phyloP scores from a whole-genome alignment of 495 filamentous ascomycete species.

The Podospora comata region DNA sequence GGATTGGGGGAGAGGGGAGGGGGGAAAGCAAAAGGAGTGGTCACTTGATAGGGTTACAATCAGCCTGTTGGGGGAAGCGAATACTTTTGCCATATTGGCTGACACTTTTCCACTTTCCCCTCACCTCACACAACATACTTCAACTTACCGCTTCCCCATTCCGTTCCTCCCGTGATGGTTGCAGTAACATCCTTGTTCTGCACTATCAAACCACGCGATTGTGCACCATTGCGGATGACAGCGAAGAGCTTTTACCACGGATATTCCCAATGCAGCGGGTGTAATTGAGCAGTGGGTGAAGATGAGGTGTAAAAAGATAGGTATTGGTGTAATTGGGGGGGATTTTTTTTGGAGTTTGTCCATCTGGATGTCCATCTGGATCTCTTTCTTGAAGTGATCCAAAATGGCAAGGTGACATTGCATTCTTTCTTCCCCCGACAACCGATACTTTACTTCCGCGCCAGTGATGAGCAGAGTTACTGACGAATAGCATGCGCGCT shows the following conservation, averaged over 20 bases:
- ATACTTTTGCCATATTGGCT: conserved; percentile 7
- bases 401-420: background rate
- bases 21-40: background rate
- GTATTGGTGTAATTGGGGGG: background rate
- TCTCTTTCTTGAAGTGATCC: background rate
- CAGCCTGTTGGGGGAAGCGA: conserved; percentile 6
- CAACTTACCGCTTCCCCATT: background rate
- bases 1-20: background rate
- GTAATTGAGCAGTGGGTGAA: background rate
- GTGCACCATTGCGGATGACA: background rate
- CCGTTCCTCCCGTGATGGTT: background rate
- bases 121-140: background rate
- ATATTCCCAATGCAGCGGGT: background rate
- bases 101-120: background rate
- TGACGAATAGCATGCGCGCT: background rate
- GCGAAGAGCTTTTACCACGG: background rate
- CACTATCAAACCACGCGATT: background rate
- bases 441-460: background rate
- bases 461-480: background rate
- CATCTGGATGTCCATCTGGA: background rate
- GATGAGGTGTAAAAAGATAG: background rate
- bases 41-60: conserved; percentile 8
- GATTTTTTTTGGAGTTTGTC: background rate
- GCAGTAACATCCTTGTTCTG: background rate
- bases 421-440: background rate